Conservation (phyloP, 2,329 filamentous ascomycete genomes). For the Cordyceps tenuipes region DNA sequence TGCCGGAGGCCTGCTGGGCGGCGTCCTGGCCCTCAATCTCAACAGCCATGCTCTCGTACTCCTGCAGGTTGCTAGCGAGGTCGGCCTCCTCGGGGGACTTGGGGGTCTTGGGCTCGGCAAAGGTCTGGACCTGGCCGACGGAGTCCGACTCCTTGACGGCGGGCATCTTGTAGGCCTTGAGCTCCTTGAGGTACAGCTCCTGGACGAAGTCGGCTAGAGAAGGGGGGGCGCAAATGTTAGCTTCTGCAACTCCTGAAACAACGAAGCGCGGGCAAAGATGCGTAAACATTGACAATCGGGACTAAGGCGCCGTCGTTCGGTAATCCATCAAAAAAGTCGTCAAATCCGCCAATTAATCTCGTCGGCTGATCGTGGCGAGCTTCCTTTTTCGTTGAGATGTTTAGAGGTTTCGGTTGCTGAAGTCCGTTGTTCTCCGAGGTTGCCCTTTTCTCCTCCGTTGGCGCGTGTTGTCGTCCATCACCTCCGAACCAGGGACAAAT, state of each 20-base stretch:
- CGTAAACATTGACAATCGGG: background rate
- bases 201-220: conserved; percentile 85
- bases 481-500: background rate
- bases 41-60: conserved; percentile 89
- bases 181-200: conserved; percentile 93
- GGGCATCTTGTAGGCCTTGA: conserved; percentile 88
- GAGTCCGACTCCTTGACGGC: conserved; percentile 78
- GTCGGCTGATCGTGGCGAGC: background rate
- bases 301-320: background rate
- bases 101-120: conserved; percentile 71
- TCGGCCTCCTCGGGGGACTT: conserved; percentile 88
- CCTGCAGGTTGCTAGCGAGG: conserved; percentile 82
- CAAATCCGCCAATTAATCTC: background rate
- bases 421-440: conserved; percentile 8
- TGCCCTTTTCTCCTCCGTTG: background rate
- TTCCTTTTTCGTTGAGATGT: background rate
- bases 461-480: background rate
- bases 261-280: background rate
- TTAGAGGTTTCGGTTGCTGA: background rate
- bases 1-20: conserved; percentile 48
- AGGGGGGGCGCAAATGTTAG: background rate
- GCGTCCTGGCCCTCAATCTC: conserved; percentile 85
- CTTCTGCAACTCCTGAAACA: background rate
- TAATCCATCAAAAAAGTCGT: background rate
- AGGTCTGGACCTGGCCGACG: conserved; percentile 86